These are phyloP conservation scores for Tieghemiomyces parasiticus DNA, from an alignment of 192 early-diverging fungal genomes.

Conservation along the genomic window DNA sequence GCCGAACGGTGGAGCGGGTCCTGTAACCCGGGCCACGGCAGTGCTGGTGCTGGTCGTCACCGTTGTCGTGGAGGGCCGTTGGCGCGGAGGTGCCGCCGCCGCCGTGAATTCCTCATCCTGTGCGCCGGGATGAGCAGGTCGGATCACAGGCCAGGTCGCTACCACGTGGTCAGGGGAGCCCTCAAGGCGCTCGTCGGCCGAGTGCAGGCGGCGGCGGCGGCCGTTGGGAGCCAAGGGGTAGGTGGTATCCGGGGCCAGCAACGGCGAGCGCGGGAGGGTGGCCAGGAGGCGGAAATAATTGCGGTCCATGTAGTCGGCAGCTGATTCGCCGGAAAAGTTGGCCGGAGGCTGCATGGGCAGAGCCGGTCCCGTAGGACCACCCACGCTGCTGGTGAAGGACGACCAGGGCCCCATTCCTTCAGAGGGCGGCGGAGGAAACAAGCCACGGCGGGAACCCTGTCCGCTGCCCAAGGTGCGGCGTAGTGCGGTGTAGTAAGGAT, in stretches of 20 bases:
- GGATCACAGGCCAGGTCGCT: background rate
- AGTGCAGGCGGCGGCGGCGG: background rate
- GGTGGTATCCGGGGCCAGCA: background rate
- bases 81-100: too few relatives aligned
- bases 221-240: background rate
- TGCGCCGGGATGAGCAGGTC: too few relatives aligned
- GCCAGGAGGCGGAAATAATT: conserved; percentile 10
- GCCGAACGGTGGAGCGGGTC: too few relatives aligned
- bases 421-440: background rate
- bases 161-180: background rate
- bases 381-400: background rate
- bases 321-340: background rate
- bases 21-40: too few relatives aligned
- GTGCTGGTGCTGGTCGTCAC: too few relatives aligned
- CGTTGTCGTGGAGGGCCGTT: too few relatives aligned
- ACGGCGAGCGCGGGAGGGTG: conserved; percentile 2
- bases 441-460: background rate
- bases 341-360: background rate
- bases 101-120: too few relatives aligned
- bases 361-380: background rate
- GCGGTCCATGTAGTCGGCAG: conserved; percentile 3
- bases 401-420: background rate
- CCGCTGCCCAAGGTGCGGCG: background rate
- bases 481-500: background rate
- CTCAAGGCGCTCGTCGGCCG: background rate